phyloP scores from a whole-genome alignment of 2,329 filamentous ascomycete species.

The Periconia macrospinosa region DNA sequence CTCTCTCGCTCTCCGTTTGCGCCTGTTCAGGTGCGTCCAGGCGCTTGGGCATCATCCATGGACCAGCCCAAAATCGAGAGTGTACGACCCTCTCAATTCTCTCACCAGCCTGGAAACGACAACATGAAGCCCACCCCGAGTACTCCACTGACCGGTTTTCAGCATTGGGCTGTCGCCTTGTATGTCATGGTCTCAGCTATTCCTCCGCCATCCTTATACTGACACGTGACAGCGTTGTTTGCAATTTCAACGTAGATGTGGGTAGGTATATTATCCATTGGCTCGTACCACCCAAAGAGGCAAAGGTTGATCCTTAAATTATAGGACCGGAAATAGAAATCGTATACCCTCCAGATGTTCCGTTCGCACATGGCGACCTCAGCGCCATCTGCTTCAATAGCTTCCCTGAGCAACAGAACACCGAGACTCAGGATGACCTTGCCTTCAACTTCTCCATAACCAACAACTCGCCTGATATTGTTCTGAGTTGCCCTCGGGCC shows the following conservation, averaged over 20 bases:
- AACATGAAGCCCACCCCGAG: conserved; percentile 17
- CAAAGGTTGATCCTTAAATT: conserved; percentile 8
- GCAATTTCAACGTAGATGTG: conserved; percentile 49
- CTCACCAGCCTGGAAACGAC: conserved; percentile 19
- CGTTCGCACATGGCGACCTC: conserved; percentile 42
- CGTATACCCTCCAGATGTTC: conserved; percentile 43
- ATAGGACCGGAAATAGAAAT: conserved; percentile 46
- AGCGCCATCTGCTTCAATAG: conserved; percentile 49
- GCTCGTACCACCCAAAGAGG: not conserved
- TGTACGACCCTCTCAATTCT: conserved; percentile 25
- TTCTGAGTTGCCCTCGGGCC: conserved; percentile 39
- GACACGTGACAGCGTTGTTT: conserved; percentile 37
- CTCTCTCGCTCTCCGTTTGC: conserved; percentile 25
- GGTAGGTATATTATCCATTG: conserved; percentile 27
- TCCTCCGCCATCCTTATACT: conserved; percentile 1
- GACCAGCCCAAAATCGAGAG: conserved; percentile 40
- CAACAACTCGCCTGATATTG: conserved; percentile 61
- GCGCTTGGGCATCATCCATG: conserved; percentile 25
- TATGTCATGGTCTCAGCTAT: conserved; percentile 18
- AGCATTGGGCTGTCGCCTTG: conserved; percentile 47
- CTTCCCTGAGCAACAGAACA: conserved; percentile 48
- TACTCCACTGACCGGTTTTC: conserved; percentile 28
- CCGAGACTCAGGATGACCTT: conserved; percentile 43
- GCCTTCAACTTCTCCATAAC: conserved; percentile 45
- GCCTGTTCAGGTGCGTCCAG: conserved; percentile 4